phyloP scores from a whole-genome alignment of 805 yeast species.

The Komagataella kurtzmanii region DNA sequence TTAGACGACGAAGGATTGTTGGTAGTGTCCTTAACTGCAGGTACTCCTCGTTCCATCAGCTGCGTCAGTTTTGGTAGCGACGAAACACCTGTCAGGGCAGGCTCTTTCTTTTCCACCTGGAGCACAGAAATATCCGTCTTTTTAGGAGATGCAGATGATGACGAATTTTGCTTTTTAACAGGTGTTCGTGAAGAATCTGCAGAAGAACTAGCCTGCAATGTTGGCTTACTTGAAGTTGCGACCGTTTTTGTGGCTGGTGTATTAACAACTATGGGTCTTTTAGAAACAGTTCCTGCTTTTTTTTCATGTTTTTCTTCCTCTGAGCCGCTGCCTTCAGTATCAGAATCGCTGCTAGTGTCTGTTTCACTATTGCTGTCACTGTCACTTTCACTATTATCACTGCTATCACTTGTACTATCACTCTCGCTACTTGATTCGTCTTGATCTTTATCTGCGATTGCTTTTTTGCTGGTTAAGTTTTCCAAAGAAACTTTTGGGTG shows the following conservation, averaged over 20 bases:
- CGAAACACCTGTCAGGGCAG: constrained; percentile 1
- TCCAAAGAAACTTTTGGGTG: not conserved
- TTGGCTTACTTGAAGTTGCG: not conserved
- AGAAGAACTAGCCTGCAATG: not conserved
- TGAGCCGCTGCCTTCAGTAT: not conserved
- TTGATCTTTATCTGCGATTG: not conserved
- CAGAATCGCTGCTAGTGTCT: not conserved
- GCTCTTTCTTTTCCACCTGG: not conserved
- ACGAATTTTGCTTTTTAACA: not conserved
- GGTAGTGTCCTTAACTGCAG: constrained; percentile 43
- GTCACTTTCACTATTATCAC: constrained; percentile 1
- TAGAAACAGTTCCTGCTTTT: not conserved
- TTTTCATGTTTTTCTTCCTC: not conserved
- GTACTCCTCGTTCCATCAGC: constrained; percentile 50
- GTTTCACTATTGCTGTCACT: not conserved
- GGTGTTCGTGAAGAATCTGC: not conserved
- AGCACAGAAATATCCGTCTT: not conserved
- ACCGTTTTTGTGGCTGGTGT: not conserved
- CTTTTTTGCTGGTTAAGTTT: not conserved
- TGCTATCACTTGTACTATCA: constrained; percentile 3
- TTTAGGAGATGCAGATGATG: not conserved
- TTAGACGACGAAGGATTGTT: not conserved
- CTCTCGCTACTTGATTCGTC: not conserved
- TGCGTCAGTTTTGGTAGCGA: constrained; percentile 37
- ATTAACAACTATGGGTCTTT: not conserved